phyloP scores from a whole-genome alignment of 2,329 filamentous ascomycete genomes.

The Xylaria multiplex region DNA sequence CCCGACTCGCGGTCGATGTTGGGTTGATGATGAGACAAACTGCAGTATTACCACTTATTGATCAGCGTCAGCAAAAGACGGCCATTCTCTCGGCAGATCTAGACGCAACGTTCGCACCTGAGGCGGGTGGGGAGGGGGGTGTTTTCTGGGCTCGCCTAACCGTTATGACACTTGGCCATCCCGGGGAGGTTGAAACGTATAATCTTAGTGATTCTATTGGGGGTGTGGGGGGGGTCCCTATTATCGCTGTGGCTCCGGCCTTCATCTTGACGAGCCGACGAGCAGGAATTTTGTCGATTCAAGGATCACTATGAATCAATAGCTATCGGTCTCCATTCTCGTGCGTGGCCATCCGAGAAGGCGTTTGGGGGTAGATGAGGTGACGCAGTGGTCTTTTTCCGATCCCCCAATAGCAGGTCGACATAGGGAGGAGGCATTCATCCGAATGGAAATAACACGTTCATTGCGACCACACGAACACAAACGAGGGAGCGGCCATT shows the following conservation, averaged over 20 bases:
- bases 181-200: constrained; percentile 25
- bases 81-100: constrained; percentile 28
- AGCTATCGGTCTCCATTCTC: constrained; percentile 12
- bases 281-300: constrained; percentile 11
- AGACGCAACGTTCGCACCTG: constrained; percentile 15
- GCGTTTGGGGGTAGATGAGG: constrained; percentile 10
- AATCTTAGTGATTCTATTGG: constrained; percentile 18
- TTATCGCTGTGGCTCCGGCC: not conserved
- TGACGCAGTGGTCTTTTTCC: constrained; percentile 29
- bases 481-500: constrained; percentile 6
- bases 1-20: constrained; percentile 5
- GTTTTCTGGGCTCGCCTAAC: constrained; percentile 21
- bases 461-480: constrained; percentile 21
- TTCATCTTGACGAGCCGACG: constrained; percentile 16
- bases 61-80: constrained; percentile 23
- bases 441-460: constrained; percentile 28
- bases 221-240: not conserved
- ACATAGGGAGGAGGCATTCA: constrained; percentile 10
- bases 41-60: constrained; percentile 6
- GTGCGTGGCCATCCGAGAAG: constrained; percentile 25
- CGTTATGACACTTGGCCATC: constrained; percentile 20
- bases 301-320: not conserved
- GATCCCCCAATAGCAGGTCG: constrained; percentile 12
- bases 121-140: constrained; percentile 6
- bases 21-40: constrained; percentile 6